Base-by-base conservation (phyloP, 2,329 filamentous ascomycete species). In the Cladosporium sp. region DNA sequence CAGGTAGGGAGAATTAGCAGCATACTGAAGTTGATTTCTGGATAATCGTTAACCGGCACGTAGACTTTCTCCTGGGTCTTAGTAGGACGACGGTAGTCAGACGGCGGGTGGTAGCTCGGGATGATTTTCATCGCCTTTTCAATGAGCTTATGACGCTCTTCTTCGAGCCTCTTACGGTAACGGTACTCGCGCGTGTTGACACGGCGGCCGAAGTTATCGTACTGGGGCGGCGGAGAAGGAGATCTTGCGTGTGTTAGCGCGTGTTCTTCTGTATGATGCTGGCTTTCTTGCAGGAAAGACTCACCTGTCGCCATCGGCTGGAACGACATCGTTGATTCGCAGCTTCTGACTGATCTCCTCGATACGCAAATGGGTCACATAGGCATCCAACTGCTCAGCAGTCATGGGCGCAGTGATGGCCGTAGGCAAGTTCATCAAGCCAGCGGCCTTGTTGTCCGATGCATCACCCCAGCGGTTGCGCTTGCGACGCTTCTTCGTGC, bases 11-110 rank as follows among this genome's bases (percentile, higher is more conserved):
- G 67, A 59, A 65, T 70, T 68, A 70, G 69, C 91, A 93, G 92
- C 92, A 92, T 96, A 98, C 93, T 98, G 89, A 98, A 98, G 86
- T 98, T 98, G 85, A 98, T 97, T 75, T 98, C 93, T 80, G 93
- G 93, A 73, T 98, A 98, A 75, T 98, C 93, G 83, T 98, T 98
- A 78, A 98, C 93, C 71, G 93, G 93, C 72, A 98, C 93, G 72
- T 98, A 98, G 86, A 98, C 94, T 80, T 98, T 98, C 80, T 98
- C 93, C 76, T 98, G 93, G 69, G 93, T 98, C 86, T 98, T 98
- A 71, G 92, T 97, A 56, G 93, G 93, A 65, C 93, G 88, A 71
- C 93, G 89, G 73, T 98, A 98, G 72, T 98, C 93, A 79, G 92
- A 88, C 53, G 93, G 93, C 65, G 93, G 93, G 69, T 97, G 90